phyloP scores from a whole-genome alignment of 169 alveolate genomes.

The Hepatocystis sp. region DNA sequence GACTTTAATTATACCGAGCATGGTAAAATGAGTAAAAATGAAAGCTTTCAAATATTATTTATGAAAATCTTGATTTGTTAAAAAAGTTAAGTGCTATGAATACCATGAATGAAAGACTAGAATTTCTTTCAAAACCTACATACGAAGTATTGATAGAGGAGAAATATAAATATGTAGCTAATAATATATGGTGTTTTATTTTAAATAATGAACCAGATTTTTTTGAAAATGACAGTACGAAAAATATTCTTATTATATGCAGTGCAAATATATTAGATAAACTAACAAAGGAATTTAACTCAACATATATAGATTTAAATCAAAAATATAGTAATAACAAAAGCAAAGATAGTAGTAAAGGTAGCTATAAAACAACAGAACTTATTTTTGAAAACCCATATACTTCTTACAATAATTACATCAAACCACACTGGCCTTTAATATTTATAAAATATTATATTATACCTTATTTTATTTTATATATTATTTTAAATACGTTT shows the following conservation, averaged over 20 bases:
- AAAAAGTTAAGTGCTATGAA: slow-evolving; percentile 20
- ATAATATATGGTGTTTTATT: slow-evolving; percentile 62
- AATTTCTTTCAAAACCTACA: slow-evolving; percentile 39
- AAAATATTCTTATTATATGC: slow-evolving; percentile 34
- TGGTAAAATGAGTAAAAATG: too few species aligned
- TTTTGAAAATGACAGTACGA: slow-evolving; percentile 15
- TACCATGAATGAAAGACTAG: slow-evolving; percentile 38
- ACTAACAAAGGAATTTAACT: slow-evolving; percentile 14
- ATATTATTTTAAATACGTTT: slow-evolving; percentile 17
- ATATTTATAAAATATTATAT: slow-evolving; percentile 56
- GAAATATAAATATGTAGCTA: slow-evolving; percentile 38
- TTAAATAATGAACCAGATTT: slow-evolving; percentile 41
- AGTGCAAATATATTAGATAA: slow-evolving; percentile 22
- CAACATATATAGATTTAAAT: slow-evolving; percentile 6
- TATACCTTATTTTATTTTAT: slow-evolving; percentile 45
- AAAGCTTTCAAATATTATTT: too few species aligned
- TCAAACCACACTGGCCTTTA: slow-evolving; percentile 73
- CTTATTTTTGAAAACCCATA: slow-evolving; percentile 43
- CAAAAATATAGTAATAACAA: slow-evolving; percentile 20
- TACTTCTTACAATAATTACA: slow-evolving; percentile 36
- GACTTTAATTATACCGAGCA: too few species aligned
- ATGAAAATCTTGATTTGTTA: slow-evolving; percentile 7
- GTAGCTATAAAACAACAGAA: neutral
- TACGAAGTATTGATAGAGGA: slow-evolving; percentile 45
- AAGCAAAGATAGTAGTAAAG: neutral